phyloP scores from a whole-genome alignment of 78 protist genomes.

The Chrysochromulina tobinii region DNA sequence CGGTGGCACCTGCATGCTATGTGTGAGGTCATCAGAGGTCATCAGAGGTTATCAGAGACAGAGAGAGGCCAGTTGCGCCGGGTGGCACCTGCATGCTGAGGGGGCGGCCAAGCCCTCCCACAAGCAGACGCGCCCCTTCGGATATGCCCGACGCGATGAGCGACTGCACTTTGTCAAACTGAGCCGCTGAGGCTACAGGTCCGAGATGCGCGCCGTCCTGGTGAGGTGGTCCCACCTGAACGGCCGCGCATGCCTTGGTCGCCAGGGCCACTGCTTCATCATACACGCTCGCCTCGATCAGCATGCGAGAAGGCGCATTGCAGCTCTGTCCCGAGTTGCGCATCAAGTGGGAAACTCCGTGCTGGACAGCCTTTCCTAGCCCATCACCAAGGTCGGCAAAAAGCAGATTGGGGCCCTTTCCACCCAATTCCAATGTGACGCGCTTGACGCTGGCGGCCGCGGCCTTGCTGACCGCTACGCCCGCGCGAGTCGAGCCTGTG shows the following conservation, averaged over 20 bases:
- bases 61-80: neutral
- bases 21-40: too few species aligned
- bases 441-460: constrained; percentile 44
- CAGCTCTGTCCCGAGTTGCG: constrained; percentile 56
- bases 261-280: neutral
- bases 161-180: neutral
- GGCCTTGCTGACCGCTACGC: constrained; percentile 25
- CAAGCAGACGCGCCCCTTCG: constrained; percentile 15
- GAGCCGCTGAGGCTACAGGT: neutral
- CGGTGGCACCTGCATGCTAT: too few species aligned
- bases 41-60: too few species aligned
- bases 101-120: neutral
- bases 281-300: constrained; percentile 28
- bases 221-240: neutral
- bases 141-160: constrained; percentile 26
- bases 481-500: constrained; percentile 53
- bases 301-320: constrained; percentile 46
- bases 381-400: constrained; percentile 53
- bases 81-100: constrained; percentile 1
- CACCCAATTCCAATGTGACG: constrained; percentile 55
- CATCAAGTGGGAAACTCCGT: constrained; percentile 39
- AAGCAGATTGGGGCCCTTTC: constrained; percentile 53
- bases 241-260: too few species aligned
- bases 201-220: neutral
- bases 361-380: neutral